These are phyloP conservation scores for Aspergillus sp. DNA, from an alignment of 2,329 filamentous ascomycete genomes.

Conservation along the genomic window DNA sequence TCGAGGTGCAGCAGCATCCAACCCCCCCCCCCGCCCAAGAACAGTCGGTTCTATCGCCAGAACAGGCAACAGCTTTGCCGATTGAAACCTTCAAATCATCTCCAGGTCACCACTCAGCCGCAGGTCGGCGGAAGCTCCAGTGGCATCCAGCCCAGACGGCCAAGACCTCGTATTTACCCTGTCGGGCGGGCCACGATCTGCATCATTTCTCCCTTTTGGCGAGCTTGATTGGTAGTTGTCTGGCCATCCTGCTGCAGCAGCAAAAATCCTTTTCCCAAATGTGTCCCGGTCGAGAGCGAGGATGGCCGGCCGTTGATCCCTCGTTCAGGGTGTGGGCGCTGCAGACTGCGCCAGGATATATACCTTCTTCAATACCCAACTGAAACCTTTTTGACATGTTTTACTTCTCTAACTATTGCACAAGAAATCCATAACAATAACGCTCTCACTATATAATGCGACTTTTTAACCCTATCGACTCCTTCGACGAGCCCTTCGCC, in stretches of 20 bases:
- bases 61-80: background rate
- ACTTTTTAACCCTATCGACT: conserved; percentile 3
- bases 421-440: background rate
- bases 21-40: background rate
- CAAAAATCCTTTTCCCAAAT: background rate
- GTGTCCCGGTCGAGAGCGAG: background rate
- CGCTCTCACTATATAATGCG: background rate
- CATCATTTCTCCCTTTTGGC: background rate
- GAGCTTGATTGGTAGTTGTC: background rate
- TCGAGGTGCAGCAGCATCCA: background rate
- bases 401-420: background rate
- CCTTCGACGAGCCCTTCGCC: background rate
- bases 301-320: background rate
- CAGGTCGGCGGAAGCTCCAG: background rate
- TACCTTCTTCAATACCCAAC: background rate
- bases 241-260: background rate
- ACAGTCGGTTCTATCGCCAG: background rate
- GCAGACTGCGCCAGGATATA: background rate
- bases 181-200: background rate
- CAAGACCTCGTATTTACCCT: conserved; percentile 3
- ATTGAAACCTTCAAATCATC: background rate
- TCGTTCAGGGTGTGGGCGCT: too few species aligned
- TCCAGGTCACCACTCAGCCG: background rate
- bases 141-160: background rate
- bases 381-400: background rate